Evolutionary conservation across 371 early-diverging fungal genomes (phyloP).

Genomic region (Entomophthora muscae): DNA sequence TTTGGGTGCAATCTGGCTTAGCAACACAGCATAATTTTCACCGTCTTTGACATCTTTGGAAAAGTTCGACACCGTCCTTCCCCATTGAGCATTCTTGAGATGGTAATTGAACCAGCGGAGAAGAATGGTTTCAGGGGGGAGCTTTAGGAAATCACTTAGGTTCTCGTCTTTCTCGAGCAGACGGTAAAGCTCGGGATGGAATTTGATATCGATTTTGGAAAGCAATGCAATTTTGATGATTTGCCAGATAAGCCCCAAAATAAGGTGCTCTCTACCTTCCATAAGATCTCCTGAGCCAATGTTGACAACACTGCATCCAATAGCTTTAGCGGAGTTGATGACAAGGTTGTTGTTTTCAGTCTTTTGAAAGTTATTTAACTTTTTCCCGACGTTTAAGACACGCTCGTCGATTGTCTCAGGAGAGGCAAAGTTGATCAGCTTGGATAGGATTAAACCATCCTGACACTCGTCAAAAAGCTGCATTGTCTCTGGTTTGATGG

Average conservation of each 20-base stretch:
- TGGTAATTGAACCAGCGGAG: slow-evolving; percentile 97
- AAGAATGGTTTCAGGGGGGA: slow-evolving; percentile 87
- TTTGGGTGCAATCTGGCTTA: slow-evolving; percentile 78
- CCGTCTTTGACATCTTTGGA: slow-evolving; percentile 83
- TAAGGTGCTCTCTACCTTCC: slow-evolving; percentile 83
- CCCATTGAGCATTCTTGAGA: slow-evolving; percentile 79
- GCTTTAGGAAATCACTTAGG: slow-evolving; percentile 72
- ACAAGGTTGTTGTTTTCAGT: slow-evolving; percentile 96
- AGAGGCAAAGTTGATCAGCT: slow-evolving; percentile 89
- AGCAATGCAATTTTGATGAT: slow-evolving; percentile 91
- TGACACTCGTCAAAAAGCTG: slow-evolving; percentile 80
- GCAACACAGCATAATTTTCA: slow-evolving; percentile 82
- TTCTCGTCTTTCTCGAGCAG: slow-evolving; percentile 81
- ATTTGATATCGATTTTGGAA: slow-evolving; percentile 86
- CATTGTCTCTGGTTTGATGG: slow-evolving; percentile 84
- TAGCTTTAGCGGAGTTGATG: slow-evolving; percentile 93
- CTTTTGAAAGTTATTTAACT: slow-evolving; percentile 78
- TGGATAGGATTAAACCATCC: slow-evolving; percentile 89
- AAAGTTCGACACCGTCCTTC: slow-evolving; percentile 75
- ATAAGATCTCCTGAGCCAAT: slow-evolving; percentile 88
- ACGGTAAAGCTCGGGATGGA: slow-evolving; percentile 92
- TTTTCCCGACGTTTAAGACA: slow-evolving; percentile 70
- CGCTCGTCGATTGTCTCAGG: slow-evolving; percentile 97
- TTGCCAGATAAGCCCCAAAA: slow-evolving; percentile 94
- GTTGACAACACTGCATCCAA: slow-evolving; percentile 90